Evolutionary conservation across 208 protist genomes (phyloP).

Genomic region (Leishmania aethiopica): DNA sequence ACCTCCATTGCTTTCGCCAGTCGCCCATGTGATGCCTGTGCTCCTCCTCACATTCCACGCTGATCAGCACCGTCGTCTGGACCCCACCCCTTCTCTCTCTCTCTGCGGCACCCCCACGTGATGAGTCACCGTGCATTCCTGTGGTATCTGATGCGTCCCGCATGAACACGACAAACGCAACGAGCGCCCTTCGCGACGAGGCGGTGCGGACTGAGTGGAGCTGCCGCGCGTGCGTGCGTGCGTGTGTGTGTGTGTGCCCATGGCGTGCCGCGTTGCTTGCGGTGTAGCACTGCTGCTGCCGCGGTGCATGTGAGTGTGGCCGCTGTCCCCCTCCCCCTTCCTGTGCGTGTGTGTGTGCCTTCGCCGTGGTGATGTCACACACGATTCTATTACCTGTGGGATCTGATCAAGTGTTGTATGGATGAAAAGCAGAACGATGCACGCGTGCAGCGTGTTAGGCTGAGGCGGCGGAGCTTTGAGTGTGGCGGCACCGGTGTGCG

Average conservation of each 20-base stretch:
- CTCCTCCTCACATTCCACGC: neutral
- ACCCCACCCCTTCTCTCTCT: neutral
- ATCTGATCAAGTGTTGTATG: conserved; percentile 29
- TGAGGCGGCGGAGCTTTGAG: conserved; percentile 14
- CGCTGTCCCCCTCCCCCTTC: too few species aligned
- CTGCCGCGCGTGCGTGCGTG: neutral
- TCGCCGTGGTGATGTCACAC: conserved; percentile 24
- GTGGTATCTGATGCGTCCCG: conserved; percentile 70
- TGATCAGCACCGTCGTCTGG: neutral
- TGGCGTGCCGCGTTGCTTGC: neutral
- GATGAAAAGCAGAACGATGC: conserved; percentile 34
- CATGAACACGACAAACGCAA: conserved; percentile 57
- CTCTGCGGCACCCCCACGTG: neutral
- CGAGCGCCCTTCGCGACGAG: conserved; percentile 33
- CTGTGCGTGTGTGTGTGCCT: too few species aligned
- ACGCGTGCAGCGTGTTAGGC: conserved; percentile 24
- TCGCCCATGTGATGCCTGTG: neutral
- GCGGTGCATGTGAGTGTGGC: neutral
- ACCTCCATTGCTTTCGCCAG: neutral
- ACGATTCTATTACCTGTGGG: conserved; percentile 52
- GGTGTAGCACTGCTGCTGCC: neutral
- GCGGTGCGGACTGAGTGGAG: conserved; percentile 22
- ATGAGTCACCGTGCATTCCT: conserved; percentile 66
- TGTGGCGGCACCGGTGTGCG: neutral
- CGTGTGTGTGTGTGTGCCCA: neutral